A percentile compares a stretch with the other conserved stretches of the same genome.
These are phyloP conservation scores for Pseudogymnoascus sp. DNA, from an alignment of 2,329 filamentous ascomycete species.

Conservation along the genomic window DNA sequence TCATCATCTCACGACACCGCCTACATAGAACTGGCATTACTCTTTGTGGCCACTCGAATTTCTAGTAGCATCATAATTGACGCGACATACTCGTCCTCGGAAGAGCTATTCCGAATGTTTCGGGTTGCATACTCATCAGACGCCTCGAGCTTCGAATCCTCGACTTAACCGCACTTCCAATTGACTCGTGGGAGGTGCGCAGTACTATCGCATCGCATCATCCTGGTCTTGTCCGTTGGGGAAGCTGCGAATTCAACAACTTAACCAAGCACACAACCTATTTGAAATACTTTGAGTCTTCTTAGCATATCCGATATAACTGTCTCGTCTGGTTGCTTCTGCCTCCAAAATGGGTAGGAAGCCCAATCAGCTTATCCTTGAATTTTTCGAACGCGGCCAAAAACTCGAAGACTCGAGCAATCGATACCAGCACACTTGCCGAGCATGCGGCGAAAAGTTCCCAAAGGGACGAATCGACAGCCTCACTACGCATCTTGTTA, in stretches of 20 bases:
- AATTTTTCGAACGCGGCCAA: slow-evolving; percentile 79
- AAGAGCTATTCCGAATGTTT: neutral
- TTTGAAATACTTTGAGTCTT: neutral
- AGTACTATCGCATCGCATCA: neutral
- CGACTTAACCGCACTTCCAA: neutral
- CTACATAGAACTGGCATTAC: slow-evolving; percentile 11
- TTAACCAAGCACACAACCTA: neutral
- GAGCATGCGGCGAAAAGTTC: slow-evolving; percentile 79
- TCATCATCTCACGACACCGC: slow-evolving; percentile 9
- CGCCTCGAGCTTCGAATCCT: neutral
- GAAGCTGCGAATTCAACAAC: neutral
- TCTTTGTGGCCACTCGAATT: slow-evolving; percentile 9
- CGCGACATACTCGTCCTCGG: neutral
- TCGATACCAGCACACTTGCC: slow-evolving; percentile 86
- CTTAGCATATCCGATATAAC: neutral
- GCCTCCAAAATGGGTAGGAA: slow-evolving; percentile 61
- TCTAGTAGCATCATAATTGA: neutral
- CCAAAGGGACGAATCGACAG: slow-evolving; percentile 83
- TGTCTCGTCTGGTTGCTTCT: neutral
- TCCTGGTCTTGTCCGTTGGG: neutral
- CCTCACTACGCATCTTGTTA: slow-evolving; percentile 72
- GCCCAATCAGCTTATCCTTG: slow-evolving; percentile 75
- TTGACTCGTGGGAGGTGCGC: neutral
- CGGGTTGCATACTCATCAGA: neutral
- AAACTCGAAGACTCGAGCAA: slow-evolving; percentile 88